phyloP scores from a whole-genome alignment of 2,329 filamentous ascomycete genomes.

The Saccharata proteae region DNA sequence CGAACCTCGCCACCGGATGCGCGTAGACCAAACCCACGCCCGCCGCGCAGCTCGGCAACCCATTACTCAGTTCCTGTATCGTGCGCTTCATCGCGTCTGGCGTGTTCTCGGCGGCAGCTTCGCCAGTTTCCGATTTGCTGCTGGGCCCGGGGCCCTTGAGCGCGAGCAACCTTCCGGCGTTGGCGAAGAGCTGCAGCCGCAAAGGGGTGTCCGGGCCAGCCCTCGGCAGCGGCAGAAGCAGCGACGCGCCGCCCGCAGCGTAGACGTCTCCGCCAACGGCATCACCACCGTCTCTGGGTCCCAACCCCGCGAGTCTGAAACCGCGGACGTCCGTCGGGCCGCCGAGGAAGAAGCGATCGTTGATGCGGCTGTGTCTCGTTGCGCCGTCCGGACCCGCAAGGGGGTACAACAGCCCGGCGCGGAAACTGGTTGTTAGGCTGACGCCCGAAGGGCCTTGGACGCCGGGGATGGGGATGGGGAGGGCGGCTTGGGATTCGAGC shows the following conservation, averaged over 20 bases:
- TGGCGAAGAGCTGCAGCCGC: conserved; percentile 80
- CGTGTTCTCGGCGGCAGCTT: conserved; percentile 37
- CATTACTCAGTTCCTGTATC: conserved; percentile 57
- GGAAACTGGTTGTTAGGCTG: conserved; percentile 69
- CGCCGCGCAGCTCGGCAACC: conserved; percentile 72
- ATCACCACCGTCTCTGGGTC: conserved; percentile 75
- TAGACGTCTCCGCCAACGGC: conserved; percentile 86
- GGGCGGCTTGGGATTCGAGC: conserved; percentile 63
- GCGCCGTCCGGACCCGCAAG: conserved; percentile 50
- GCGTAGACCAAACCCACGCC: conserved; percentile 90
- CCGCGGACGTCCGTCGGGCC: conserved; percentile 91
- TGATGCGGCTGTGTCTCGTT: conserved; percentile 63
- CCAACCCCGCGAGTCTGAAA: conserved; percentile 80
- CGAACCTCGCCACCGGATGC: conserved; percentile 83
- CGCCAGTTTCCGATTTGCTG: conserved; percentile 14
- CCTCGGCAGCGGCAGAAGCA: conserved; percentile 74
- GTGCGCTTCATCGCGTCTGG: conserved; percentile 49
- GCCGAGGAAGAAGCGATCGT: conserved; percentile 90
- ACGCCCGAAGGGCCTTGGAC: conserved; percentile 60
- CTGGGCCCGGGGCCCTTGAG: conserved; percentile 46
- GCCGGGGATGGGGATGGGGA: conserved; percentile 61
- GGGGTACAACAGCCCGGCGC: conserved; percentile 74
- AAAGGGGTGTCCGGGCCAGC: conserved; percentile 74
- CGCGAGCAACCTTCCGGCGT: conserved; percentile 73
- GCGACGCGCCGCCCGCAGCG: conserved; percentile 74